Base-by-base conservation (phyloP, 228 moss, liverwort and hornwort genomes). In the Sphagnum magellanicum region DNA sequence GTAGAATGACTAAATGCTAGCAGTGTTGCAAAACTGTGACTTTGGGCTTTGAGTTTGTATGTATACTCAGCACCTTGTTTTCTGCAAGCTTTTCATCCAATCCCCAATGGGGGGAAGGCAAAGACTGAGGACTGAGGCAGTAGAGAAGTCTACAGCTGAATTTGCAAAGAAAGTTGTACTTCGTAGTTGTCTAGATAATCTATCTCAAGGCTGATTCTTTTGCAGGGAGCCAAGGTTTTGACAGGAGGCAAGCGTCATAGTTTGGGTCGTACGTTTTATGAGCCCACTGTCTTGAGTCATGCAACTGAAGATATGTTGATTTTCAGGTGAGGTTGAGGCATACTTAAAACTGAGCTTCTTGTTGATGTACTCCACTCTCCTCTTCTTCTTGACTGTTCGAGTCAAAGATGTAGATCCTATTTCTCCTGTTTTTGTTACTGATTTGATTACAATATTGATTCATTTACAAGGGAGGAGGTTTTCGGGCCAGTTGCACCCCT, bases 401-500 rank as follows among this genome's bases (percentile, higher is more conserved):
- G 46, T 11, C 1, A 52, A 4, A 48, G 16, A 9, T 52, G 67
- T 16, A 51, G 10, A 10, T 67, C 10, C 66, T 48, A 66, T 66
- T 15, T 14, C 47, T n/a, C 50, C 32, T 8, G 4, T 66, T 50
- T 0, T 16, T 67, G 16, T n/a, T 12, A 6, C 4, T 16, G 61
- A 15, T 4, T 60, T 60, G 5, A 0, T 6, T 16, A 62, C 32
- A 16, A 62, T 12, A 48, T 16, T 6, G 17, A 46, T 47, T 17
- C 32, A 50, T 50, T 67, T 60, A 71, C 46, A 76, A 98, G 93
- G 75, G 93, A 98, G 82, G 97, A 98, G 77, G 87, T 98, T 51
- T 98, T 98, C 80, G 97, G 97, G 51, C 97, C 93, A 71, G 93
- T 98, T n/a, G 93, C 97, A 67, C 97, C 93, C 61, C 87, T 98